These are phyloP conservation scores for Tagetes patula DNA, from an alignment of 129 eudicot species.

Conservation along the genomic window DNA sequence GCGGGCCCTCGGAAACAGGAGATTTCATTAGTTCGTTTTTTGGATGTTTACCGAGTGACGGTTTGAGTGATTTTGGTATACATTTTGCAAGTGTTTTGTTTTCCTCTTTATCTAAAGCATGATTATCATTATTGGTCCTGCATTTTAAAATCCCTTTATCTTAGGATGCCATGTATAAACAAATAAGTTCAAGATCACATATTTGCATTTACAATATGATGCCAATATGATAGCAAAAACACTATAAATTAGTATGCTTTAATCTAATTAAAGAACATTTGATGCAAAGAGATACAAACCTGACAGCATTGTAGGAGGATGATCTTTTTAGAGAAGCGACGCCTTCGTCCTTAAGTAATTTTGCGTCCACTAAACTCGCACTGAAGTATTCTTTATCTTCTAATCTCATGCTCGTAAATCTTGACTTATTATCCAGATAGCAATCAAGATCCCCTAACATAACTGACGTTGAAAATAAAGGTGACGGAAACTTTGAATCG, in stretches of 20 bases:
- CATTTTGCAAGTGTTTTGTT: constrained; percentile 55
- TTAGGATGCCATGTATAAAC: constrained; percentile 12
- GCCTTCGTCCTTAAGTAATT: constrained; percentile 52
- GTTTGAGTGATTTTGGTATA: constrained; percentile 67
- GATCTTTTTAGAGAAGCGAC: constrained; percentile 63
- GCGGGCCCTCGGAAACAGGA: constrained; percentile 64
- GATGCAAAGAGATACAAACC: constrained; percentile 39
- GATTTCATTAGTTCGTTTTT: constrained; percentile 77
- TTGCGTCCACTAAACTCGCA: constrained; percentile 81
- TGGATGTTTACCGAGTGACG: constrained; percentile 62
- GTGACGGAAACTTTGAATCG: constrained; percentile 69
- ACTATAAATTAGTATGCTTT: constrained; percentile 2
- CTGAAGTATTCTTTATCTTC: constrained; percentile 92
- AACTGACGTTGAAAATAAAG: constrained; percentile 74
- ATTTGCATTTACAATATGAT: background rate
- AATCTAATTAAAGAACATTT: background rate
- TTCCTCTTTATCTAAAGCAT: constrained; percentile 49
- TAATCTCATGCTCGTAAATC: constrained; percentile 60
- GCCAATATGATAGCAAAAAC: background rate
- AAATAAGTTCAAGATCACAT: constrained; percentile 3
- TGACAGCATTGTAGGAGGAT: constrained; percentile 76
- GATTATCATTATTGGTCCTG: constrained; percentile 56
- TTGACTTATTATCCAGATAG: constrained; percentile 64
- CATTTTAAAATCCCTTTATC: constrained; percentile 20
- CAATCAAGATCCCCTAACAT: constrained; percentile 81